Conservation (phyloP, 257 asterid species). For the Nicotiana benthamiana region DNA sequence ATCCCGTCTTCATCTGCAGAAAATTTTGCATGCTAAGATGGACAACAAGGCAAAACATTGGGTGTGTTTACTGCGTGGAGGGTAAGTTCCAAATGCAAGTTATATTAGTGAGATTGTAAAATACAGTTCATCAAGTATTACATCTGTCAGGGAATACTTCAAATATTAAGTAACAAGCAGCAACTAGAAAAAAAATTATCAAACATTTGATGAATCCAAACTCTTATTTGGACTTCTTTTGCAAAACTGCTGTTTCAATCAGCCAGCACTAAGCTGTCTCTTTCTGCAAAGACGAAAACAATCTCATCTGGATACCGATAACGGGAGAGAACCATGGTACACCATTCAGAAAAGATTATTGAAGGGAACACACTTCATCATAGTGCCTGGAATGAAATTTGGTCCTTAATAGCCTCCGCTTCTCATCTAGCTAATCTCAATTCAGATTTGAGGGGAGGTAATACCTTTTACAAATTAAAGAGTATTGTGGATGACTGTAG, state of each 20-base stretch:
- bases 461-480: not conserved
- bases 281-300: not conserved
- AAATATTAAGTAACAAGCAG: not conserved
- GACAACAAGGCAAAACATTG: constrained; percentile 5
- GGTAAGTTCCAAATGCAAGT: not conserved
- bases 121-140: not conserved
- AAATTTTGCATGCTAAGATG: constrained; percentile 7
- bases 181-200: not conserved
- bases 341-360: not conserved
- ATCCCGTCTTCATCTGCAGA: constrained; percentile 98
- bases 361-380: not conserved
- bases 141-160: not conserved
- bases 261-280: not conserved
- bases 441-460: not conserved
- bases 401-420: not conserved
- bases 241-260: not conserved
- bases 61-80: not conserved
- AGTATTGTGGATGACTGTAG: not conserved
- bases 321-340: not conserved
- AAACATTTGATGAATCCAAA: not conserved
- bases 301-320: not conserved
- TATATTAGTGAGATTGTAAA: not conserved
- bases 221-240: not conserved
- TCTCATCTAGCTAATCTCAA: not conserved
- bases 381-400: not conserved